Percentiles rank a stretch among this genome's conserved stretches.
phyloP scores from a whole-genome alignment of 768 basidiomycete genomes.

The Mycena galericulata region DNA sequence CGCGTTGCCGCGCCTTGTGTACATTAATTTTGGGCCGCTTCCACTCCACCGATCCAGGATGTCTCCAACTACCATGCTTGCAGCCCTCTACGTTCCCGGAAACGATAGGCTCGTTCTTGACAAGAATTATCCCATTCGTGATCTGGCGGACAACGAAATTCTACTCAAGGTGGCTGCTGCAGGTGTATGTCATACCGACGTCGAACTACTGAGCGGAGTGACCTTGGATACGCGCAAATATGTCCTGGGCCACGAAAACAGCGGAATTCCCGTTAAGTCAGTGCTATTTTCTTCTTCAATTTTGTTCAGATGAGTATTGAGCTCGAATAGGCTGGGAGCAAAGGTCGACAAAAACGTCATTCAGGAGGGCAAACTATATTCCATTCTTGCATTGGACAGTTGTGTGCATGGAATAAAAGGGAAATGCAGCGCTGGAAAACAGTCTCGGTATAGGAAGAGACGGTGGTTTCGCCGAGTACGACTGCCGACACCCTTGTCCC shows the following conservation, averaged over 20 bases:
- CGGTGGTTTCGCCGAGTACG: conserved; percentile 34
- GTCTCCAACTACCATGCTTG: conserved; percentile 16
- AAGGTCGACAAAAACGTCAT: conserved; percentile 23
- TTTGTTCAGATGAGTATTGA: too few species aligned
- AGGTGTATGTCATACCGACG: conserved; percentile 9
- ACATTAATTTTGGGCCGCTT: too few species aligned
- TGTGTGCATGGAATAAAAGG: conserved; percentile 5
- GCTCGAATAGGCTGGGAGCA: conserved; percentile 25
- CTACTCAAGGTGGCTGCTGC: conserved; percentile 8
- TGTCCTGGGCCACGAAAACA: conserved; percentile 8
- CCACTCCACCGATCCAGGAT: neutral
- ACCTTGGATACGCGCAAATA: neutral
- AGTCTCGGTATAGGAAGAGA: conserved; percentile 27
- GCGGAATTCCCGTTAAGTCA: conserved; percentile 12
- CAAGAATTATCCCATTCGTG: conserved; percentile 9
- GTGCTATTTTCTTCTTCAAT: neutral
- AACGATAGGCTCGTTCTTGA: conserved; percentile 17
- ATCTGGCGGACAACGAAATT: conserved; percentile 7
- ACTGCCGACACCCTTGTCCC: conserved; percentile 26
- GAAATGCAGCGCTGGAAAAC: conserved; percentile 15
- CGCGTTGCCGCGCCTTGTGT: too few species aligned
- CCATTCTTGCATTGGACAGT: conserved; percentile 4
- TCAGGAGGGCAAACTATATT: conserved; percentile 25
- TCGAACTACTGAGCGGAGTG: neutral
- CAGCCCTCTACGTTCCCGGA: conserved; percentile 12